Evolutionary conservation across 495 filamentous ascomycete genomes (phyloP), one percentile per base, ranked within the genome.

Genomic region (Schizothecium vesticola): DNA sequence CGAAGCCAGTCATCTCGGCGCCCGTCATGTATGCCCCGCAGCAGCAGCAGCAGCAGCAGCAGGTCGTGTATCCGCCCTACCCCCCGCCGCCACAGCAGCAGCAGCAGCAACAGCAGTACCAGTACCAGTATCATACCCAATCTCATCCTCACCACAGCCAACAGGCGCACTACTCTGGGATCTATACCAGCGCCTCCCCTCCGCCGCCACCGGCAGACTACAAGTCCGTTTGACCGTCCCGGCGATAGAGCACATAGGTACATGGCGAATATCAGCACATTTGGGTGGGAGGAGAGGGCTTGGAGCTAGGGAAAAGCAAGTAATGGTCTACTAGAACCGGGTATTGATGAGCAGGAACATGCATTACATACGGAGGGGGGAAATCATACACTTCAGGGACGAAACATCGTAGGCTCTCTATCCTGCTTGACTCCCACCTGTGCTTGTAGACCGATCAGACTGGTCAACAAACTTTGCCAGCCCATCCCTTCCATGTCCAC

Each of bases 1-100:
- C 63, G n/a, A 12, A 25, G 12, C 62, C 60, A 31, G 36, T 28
- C 31, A 72, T 70, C 11, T 70, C 63, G 9, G 56, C 65, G 13
- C 64, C 70, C 28, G 25, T 64, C 0, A 61, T 63, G 29, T 24
- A 13, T 65, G 31, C 5, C 24, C 25, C 25, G 36, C 63, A 56
- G 16, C 43, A 19, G 16, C 19, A n/a, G 43, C 43, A 28, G 26
- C 26, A 51, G 19, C 43, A 51, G 36, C 13, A 6, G 11, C 1
- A 12, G 31, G 29, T 31, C 8, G 26, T 3, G 13, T 51, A 51
- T 43, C 36, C 4, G 36, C 12, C 36, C 13, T 43, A 43, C 16
- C 16, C 13, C 13, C 13, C 36, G 36, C 36, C 36, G 36, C 13
- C 13, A 10, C 36, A 19, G 36, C 36, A 43, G 36, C 36, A 43